Base-by-base conservation (phyloP, 148 eudicot species). In the Camellia japonica region DNA sequence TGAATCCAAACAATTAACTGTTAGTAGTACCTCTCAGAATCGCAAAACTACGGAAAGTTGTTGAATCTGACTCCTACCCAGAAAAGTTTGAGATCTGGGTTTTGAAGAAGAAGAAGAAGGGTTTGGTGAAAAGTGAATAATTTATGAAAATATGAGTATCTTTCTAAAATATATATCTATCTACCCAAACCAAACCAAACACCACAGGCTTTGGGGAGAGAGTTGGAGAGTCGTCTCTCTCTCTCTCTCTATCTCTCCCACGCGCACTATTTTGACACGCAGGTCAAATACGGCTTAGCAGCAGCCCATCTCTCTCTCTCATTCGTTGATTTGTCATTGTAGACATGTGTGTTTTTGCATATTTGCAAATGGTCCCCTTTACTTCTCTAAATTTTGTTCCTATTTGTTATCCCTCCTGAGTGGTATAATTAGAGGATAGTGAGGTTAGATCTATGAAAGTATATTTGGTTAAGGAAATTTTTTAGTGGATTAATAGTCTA, bases 1-100 rank as follows among this genome's bases (percentile, higher is more conserved):
- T 43, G 20, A 69, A 69, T 69, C 73, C 46, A 44, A 69, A 69
- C 20, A 44, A 56, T 10, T 56, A 10, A 14, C 11, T 69, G 73
- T 15, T 14, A 14, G 18, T 69, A 69, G 18, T 69, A 69, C 73
- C 73, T 69, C 19, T 69, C 23, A 14, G 30, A 43, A 70, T 20
- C 71, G 6, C 63, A 13, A 49, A 80, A 54, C 81, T 70, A 66
- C 54, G 15, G 73, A 59, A 68, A 65, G 44, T 14, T 65, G 49
- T 23, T 16, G 80, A 77, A 68, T 82, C 75, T 60, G 85, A 84
- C 18, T 1, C 10, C 44, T 44, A 66, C 81, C 85, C 82, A 81
- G 86, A 85, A 81, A 85, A 69, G 3, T 56, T 69, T 73, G 73
- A 15, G 83, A 85, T 69, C 66, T 79, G 90, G 85, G 81, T 38